These are phyloP conservation scores for Phytophthora kernoviae DNA, from an alignment of 352 stramenopile genomes.

Conservation along the genomic window DNA sequence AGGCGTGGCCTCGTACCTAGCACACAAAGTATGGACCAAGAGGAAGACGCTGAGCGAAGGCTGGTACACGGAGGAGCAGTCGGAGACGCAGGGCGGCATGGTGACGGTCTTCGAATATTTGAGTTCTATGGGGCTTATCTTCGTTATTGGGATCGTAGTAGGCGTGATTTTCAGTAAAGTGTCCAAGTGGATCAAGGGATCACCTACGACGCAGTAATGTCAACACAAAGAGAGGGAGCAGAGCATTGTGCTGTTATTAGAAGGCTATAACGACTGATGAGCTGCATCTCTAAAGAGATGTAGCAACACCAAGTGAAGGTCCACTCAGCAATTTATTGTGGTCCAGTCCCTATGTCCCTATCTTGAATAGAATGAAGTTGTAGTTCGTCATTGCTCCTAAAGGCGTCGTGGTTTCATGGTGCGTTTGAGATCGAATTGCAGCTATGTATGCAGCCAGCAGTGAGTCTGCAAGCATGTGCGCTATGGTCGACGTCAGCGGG, in stretches of 20 bases:
- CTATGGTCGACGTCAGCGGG: no score
- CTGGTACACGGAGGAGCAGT: slow-evolving; percentile 72
- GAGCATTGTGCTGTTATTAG: not conserved
- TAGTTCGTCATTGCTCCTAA: no score
- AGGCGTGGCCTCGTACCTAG: slow-evolving; percentile 67
- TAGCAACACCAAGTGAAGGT: no score
- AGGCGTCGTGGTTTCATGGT: no score
- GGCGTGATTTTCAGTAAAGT: slow-evolving; percentile 55
- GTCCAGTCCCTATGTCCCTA: no score
- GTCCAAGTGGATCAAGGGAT: slow-evolving; percentile 37
- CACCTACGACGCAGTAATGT: not conserved
- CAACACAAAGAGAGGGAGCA: slow-evolving; percentile 5
- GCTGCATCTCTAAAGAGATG: no score
- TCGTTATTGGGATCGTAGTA: slow-evolving; percentile 69
- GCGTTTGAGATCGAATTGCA: no score
- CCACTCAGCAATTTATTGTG: no score
- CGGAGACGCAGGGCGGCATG: slow-evolving; percentile 58
- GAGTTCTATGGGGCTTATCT: slow-evolving; percentile 77
- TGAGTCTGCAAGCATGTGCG: no score
- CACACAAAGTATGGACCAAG: slow-evolving; percentile 85
- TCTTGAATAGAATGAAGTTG: slow-evolving; percentile 6
- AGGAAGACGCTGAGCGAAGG: slow-evolving; percentile 58
- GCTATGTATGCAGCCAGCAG: no score
- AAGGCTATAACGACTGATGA: no score
- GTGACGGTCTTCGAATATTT: slow-evolving; percentile 81